Conservation (phyloP, 805 yeast genomes). For the Lachancea quebecensis region DNA sequence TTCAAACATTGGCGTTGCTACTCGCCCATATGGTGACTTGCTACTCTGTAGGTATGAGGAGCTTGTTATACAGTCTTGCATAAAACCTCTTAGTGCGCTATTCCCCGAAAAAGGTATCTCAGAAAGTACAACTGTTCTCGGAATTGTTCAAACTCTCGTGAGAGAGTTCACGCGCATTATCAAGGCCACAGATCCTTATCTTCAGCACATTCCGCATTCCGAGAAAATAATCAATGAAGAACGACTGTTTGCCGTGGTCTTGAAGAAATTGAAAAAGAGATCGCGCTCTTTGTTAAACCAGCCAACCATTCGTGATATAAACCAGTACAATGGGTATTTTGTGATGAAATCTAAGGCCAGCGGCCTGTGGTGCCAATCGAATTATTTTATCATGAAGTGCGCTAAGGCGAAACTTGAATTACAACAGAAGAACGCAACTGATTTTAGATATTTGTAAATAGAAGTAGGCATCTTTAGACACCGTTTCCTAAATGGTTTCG, state of each 20-base stretch:
- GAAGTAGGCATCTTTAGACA: neutral
- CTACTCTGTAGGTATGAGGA: constrained; percentile 19
- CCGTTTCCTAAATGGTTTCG: constrained; percentile 9
- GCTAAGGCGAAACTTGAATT: constrained; percentile 33
- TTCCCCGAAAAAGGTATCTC: constrained; percentile 20
- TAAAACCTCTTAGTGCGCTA: constrained; percentile 22
- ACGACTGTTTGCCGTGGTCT: constrained; percentile 32
- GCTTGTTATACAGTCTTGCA: constrained; percentile 21
- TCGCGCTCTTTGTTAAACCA: constrained; percentile 33
- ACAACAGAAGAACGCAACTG: constrained; percentile 15
- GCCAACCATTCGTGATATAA: constrained; percentile 41
- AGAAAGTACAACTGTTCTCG: constrained; percentile 4
- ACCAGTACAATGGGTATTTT: constrained; percentile 63
- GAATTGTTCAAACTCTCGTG: constrained; percentile 13
- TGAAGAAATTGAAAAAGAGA: constrained; percentile 31
- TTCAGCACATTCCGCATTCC: constrained; percentile 21
- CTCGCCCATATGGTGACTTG: constrained; percentile 19
- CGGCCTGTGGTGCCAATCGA: constrained; percentile 39
- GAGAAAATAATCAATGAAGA: constrained; percentile 24
- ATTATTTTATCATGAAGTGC: constrained; percentile 40
- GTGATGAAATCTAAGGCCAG: constrained; percentile 40
- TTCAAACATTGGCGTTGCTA: constrained; percentile 5
- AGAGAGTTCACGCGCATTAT: constrained; percentile 22
- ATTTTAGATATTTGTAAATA: constrained; percentile 18
- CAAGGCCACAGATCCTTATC: constrained; percentile 12